Percentiles rank a stretch among this genome's conserved stretches.
Evolutionary conservation across 1,284 basidiomycete genomes (phyloP).

Genomic region (Puccinia horiana): DNA sequence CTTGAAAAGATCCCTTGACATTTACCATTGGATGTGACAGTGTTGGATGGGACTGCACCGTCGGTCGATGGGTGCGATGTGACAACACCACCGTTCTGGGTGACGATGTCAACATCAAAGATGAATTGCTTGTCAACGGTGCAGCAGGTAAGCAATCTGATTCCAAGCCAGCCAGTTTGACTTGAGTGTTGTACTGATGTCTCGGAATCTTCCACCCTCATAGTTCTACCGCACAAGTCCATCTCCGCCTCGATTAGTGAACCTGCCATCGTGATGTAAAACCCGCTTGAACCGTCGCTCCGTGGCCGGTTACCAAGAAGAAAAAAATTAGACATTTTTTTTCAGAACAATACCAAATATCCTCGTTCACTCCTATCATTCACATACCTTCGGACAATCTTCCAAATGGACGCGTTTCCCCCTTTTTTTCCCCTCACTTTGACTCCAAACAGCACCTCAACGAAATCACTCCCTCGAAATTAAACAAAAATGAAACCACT

Average conservation of each 20-base stretch:
- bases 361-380: neutral
- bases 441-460: no score
- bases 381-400: neutral
- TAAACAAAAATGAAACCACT: neutral
- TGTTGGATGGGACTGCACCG: conserved; percentile 63
- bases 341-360: neutral
- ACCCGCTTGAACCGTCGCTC: neutral
- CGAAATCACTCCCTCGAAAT: neutral
- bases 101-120: conserved; percentile 64
- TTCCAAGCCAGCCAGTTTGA: neutral
- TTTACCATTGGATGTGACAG: neutral
- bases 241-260: conserved; percentile 47
- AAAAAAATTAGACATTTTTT: neutral
- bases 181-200: neutral
- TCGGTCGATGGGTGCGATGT: conserved; percentile 63
- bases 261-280: conserved; percentile 43
- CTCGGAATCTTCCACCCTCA: neutral
- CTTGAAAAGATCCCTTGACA: neutral
- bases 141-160: conserved; percentile 55
- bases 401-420: neutral
- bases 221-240: conserved; percentile 46
- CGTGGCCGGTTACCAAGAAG: neutral
- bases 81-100: conserved; percentile 64
- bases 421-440: neutral
- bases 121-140: conserved; percentile 63